These are phyloP conservation scores for Phaseolus coccineus DNA, from an alignment of 331 rosid species.

Conservation along the genomic window DNA sequence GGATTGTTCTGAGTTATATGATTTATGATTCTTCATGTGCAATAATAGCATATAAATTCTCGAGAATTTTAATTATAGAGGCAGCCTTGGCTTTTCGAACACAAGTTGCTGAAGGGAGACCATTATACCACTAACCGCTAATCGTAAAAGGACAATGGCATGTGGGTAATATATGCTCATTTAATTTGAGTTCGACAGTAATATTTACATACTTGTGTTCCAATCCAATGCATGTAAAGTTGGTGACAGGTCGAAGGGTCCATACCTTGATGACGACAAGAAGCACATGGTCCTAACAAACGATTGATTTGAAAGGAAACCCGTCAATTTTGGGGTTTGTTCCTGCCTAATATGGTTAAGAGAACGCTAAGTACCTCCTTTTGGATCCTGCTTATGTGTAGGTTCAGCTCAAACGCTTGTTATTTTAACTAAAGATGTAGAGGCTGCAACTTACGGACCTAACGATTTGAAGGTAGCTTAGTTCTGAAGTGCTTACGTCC, in stretches of 20 bases:
- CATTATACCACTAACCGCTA: neutral
- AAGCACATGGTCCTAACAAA: conserved; percentile 16
- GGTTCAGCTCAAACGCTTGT: conserved; percentile 10
- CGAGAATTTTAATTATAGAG: conserved; percentile 43
- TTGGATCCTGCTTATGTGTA: conserved; percentile 31
- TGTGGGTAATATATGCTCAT: conserved; percentile 21
- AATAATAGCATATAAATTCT: conserved; percentile 29
- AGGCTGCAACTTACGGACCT: conserved; percentile 72
- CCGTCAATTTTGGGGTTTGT: conserved; percentile 1
- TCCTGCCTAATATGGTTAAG: neutral
- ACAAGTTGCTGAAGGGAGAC: conserved; percentile 29
- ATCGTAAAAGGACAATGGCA: neutral
- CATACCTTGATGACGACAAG: conserved; percentile 20
- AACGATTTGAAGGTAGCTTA: conserved; percentile 66
- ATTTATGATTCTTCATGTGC: conserved; percentile 45
- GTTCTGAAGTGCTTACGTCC: conserved; percentile 63
- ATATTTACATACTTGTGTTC: neutral
- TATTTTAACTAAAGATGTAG: conserved; percentile 51
- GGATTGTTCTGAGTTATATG: conserved; percentile 54
- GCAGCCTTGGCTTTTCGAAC: conserved; percentile 35
- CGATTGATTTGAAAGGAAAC: conserved; percentile 24
- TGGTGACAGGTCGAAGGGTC: conserved; percentile 41
- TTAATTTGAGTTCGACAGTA: neutral
- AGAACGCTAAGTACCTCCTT: conserved; percentile 7
- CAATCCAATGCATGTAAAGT: conserved; percentile 25